Evolutionary conservation across 495 filamentous ascomycete genomes (phyloP), one percentile per base, ranked within the genome.

Genomic region (Xylaria venustula): DNA sequence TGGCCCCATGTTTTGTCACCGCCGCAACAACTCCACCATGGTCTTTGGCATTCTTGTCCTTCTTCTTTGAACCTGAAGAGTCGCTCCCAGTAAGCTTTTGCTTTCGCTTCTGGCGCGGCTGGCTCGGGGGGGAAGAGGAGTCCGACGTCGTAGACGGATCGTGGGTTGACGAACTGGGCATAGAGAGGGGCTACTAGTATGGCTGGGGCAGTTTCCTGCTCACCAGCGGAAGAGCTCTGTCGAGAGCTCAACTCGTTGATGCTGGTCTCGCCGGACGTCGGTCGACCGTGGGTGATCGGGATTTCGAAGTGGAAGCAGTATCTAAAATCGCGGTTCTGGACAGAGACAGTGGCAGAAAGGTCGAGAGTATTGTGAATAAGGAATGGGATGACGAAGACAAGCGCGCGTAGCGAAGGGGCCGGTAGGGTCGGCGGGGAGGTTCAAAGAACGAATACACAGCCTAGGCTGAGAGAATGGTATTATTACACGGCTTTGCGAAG

Each of bases 1-100:
- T 81, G 62, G 77, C 73, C 60, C 71, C 74, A 67, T 81, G 77
- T 68, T 75, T 80, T 28, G 77, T 81, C 73, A 81, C 76, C 71
- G 79, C 79, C 56, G 79, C 79, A 58, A 78, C 73, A 71, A 80
- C 78, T 64, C 78, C 72, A 59, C 78, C 76, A 62, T 71, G 68
- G 54, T 80, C 78, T 77, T 77, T 81, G 67, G 69, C 79, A 81
- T 81, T 75, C 75, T 78, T 81, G 57, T 75, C 73, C 70, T 80
- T 75, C 64, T 81, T 81, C 76, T 77, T 78, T 60, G 73, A 68
- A 71, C 66, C 79, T 80, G 49, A 34, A 52, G 51, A 58, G 54
- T 67, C 60, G 64, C 61, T 66, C 58, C 53, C 60, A 47, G 69
- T 68, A 72, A 70, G 67, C 59, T 70, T 70, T 25, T 63, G 54